Conservation (phyloP, 345 rosid species). For the Dimocarpus longan region DNA sequence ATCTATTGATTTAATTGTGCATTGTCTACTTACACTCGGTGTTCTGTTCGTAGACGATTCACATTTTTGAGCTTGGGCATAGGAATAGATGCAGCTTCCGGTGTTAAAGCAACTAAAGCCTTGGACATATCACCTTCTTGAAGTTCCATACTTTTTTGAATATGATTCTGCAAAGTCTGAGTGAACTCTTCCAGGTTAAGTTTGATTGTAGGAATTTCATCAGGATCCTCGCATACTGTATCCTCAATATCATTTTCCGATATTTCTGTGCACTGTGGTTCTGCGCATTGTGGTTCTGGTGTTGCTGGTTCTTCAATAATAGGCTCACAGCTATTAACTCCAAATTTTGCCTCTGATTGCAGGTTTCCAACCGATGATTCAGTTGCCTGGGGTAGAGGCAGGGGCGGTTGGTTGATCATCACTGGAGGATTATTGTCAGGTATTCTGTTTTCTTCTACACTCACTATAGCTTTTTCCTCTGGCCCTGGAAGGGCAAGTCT, state of each 20-base stretch:
- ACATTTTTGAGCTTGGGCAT: slow-evolving; percentile 79
- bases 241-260: slow-evolving; percentile 74
- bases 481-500: slow-evolving; percentile 84
- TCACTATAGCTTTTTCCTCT: slow-evolving; percentile 51
- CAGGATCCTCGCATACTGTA: slow-evolving; percentile 56
- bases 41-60: slow-evolving; percentile 86
- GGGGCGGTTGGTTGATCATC: slow-evolving; percentile 35
- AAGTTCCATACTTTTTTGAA: slow-evolving; percentile 69
- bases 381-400: slow-evolving; percentile 50
- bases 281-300: slow-evolving; percentile 61
- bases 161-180: slow-evolving; percentile 60
- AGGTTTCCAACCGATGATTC: slow-evolving; percentile 33
- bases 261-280: slow-evolving; percentile 35
- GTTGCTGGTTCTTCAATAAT: slow-evolving; percentile 89
- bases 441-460: slow-evolving; percentile 31
- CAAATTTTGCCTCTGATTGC: slow-evolving; percentile 31
- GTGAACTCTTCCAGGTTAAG: slow-evolving; percentile 71
- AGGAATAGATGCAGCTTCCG: slow-evolving; percentile 83
- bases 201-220: slow-evolving; percentile 80
- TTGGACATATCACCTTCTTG: slow-evolving; percentile 69
- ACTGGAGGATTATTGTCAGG: slow-evolving; percentile 39
- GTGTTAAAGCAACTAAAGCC: slow-evolving; percentile 79
- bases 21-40: slow-evolving; percentile 74
- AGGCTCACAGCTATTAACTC: slow-evolving; percentile 54
- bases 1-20: not conserved